Percentiles rank a stretch among this genome's conserved stretches.
Evolutionary conservation across 192 early-diverging fungal species (phyloP).

Genomic region (Linnemannia schmuckeri): DNA sequence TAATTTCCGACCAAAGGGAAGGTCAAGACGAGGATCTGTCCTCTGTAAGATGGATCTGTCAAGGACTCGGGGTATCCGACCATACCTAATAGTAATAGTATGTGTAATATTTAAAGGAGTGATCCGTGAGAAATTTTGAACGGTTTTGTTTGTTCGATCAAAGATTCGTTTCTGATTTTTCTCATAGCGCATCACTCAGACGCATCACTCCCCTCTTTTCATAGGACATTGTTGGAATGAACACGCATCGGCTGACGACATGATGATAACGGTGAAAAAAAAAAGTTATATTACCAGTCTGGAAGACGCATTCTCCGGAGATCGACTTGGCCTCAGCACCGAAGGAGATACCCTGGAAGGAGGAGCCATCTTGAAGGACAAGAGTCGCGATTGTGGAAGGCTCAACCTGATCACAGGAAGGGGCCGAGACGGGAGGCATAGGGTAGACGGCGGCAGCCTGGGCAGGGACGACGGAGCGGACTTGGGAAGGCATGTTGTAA

Average conservation of each 20-base stretch:
- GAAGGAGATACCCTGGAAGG: conserved; percentile 94
- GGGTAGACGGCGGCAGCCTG: conserved; percentile 9
- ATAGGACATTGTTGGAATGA: background rate
- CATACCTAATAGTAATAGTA: conserved; percentile 79
- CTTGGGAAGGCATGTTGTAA: conserved; percentile 30
- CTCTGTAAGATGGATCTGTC: conserved; percentile 98
- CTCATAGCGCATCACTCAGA: background rate
- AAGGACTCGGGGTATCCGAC: conserved; percentile 98
- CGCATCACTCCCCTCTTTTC: no score
- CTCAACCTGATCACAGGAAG: conserved; percentile 50
- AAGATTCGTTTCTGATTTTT: background rate
- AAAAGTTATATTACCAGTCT: conserved; percentile 80
- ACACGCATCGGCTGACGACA: background rate
- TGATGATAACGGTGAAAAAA: background rate
- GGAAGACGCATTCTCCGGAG: conserved; percentile 98
- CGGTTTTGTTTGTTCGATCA: conserved; percentile 16
- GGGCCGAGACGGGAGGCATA: conserved; percentile 46
- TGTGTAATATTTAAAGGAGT: background rate
- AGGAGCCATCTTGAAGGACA: conserved; percentile 87
- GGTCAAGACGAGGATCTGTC: conserved; percentile 98
- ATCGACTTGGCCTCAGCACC: conserved; percentile 88
- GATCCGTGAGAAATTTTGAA: background rate
- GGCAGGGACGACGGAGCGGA: conserved; percentile 3
- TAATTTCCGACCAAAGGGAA: conserved; percentile 78
- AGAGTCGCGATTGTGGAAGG: conserved; percentile 74